Percentiles rank a stretch among this genome's conserved stretches.
These are phyloP conservation scores for Rhododendron simsii DNA, from an alignment of 148 eudicot genomes.

Conservation along the genomic window DNA sequence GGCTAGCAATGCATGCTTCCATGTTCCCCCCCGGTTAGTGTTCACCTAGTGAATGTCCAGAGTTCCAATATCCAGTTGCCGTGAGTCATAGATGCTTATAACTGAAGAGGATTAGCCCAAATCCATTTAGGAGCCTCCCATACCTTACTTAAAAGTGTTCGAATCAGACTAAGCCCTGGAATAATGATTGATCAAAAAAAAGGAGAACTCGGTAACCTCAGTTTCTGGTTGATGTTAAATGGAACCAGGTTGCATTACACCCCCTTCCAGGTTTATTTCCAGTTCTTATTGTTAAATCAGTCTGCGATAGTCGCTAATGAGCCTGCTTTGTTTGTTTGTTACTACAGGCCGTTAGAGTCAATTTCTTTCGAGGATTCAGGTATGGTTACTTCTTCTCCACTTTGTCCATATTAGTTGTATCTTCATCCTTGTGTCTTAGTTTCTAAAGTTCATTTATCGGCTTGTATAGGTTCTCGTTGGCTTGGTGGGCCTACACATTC, in stretches of 20 bases:
- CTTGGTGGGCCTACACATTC: conserved; percentile 99
- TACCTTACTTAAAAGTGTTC: neutral
- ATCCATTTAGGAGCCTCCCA: neutral
- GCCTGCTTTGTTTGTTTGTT: conserved; percentile 2
- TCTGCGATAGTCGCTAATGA: neutral
- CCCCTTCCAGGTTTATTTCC: neutral
- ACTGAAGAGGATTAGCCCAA: neutral
- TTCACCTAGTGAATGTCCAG: neutral
- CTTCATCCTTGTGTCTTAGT: neutral
- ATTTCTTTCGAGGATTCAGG: conserved; percentile 93
- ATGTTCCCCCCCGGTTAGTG: neutral
- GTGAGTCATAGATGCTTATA: neutral
- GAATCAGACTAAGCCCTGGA: neutral
- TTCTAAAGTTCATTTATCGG: neutral
- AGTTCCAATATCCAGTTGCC: neutral
- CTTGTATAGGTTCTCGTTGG: conserved; percentile 61
- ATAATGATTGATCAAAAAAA: neutral
- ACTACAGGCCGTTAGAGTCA: conserved; percentile 76
- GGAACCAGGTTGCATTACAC: neutral
- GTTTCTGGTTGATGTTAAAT: conserved; percentile 1
- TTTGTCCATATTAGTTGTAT: too few species aligned
- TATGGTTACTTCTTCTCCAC: neutral
- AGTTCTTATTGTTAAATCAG: neutral
- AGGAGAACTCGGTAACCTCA: neutral
- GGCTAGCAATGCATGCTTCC: neutral